Percentiles rank a stretch among this genome's conserved stretches.
phyloP scores from a whole-genome alignment of 140 eudicot genomes.

The Cichorium intybus region DNA sequence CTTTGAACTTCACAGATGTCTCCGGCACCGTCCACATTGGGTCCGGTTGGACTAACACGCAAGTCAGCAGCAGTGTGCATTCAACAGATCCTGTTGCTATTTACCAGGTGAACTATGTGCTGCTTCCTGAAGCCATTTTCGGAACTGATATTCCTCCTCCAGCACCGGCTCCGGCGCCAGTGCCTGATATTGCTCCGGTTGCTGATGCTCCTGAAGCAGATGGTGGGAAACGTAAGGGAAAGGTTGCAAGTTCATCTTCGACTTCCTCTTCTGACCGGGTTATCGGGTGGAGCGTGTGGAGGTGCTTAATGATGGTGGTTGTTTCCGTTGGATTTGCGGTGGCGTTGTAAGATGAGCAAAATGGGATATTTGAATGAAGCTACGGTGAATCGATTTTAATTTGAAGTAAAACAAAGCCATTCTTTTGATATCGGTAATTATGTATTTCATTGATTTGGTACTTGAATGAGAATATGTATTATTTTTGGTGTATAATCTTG shows the following conservation, averaged over 20 bases:
- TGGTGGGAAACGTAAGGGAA: constrained; percentile 23
- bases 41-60: constrained; percentile 83
- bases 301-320: constrained; percentile 41
- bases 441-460: constrained; percentile 48
- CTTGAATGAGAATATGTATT: constrained; percentile 39
- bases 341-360: constrained; percentile 34
- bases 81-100: constrained; percentile 80
- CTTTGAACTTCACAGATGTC: constrained; percentile 63
- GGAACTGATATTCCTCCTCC: constrained; percentile 96
- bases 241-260: constrained; percentile 29
- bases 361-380: constrained; percentile 5
- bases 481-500: constrained; percentile 27
- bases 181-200: constrained; percentile 47
- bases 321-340: constrained; percentile 42
- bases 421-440: constrained; percentile 35
- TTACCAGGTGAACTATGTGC: constrained; percentile 71
- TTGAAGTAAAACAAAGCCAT: constrained; percentile 1
- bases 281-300: constrained; percentile 34
- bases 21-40: constrained; percentile 63
- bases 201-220: constrained; percentile 62
- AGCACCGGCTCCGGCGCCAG: constrained; percentile 80
- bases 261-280: constrained; percentile 30
- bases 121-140: constrained; percentile 83
- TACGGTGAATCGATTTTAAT: not conserved
- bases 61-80: constrained; percentile 71